Conservation (phyloP, 495 filamentous ascomycete genomes). For the Neurospora africana region DNA sequence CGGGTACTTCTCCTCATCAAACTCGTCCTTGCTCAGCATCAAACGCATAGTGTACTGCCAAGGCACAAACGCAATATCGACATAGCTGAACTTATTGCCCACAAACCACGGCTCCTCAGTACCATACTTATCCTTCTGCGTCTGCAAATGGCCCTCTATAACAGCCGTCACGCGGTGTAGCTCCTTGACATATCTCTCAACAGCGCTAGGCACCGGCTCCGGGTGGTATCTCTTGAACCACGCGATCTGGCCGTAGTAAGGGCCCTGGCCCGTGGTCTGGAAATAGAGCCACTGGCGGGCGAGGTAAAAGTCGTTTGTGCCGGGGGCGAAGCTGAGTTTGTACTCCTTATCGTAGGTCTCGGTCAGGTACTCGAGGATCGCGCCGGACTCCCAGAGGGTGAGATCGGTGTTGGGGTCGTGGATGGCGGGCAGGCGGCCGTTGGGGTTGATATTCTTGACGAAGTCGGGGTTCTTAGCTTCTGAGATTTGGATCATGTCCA, state of each 20-base stretch:
- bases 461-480: constrained; percentile 50
- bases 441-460: constrained; percentile 50
- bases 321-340: constrained; percentile 44
- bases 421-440: constrained; percentile 56
- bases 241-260: constrained; percentile 52
- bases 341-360: constrained; percentile 57
- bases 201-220: constrained; percentile 47
- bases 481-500: constrained; percentile 26
- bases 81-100: constrained; percentile 46
- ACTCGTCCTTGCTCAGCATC: constrained; percentile 8
- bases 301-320: constrained; percentile 37
- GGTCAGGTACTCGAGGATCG: constrained; percentile 63
- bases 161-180: constrained; percentile 49
- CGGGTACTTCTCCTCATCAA: constrained; percentile 18
- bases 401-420: constrained; percentile 58
- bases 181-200: constrained; percentile 52
- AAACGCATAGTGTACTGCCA: constrained; percentile 31
- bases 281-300: constrained; percentile 58
- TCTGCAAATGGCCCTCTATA: constrained; percentile 40
- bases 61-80: constrained; percentile 47
- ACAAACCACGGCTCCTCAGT: constrained; percentile 41
- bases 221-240: constrained; percentile 42
- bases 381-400: constrained; percentile 62
- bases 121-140: constrained; percentile 23
- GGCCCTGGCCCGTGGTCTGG: constrained; percentile 58